A percentile compares a stretch with the other conserved stretches of the same genome.
These are phyloP conservation scores for Metschnikowia rubicola DNA, from an alignment of 805 yeast species.

Conservation along the genomic window DNA sequence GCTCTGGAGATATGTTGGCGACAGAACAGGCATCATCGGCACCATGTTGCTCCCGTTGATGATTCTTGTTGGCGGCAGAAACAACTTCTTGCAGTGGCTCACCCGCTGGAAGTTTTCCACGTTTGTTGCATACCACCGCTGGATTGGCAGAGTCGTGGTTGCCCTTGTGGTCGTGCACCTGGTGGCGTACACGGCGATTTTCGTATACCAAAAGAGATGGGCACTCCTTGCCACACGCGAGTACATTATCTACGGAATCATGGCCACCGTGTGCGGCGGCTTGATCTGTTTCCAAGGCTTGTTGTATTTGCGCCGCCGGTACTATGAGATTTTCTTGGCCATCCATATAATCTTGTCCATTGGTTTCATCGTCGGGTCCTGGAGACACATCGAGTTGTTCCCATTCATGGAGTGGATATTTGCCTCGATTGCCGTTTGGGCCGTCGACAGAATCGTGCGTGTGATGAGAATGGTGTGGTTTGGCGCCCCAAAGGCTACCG, in stretches of 20 bases:
- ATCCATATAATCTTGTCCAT: conserved; percentile 14
- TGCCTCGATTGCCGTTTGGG: conserved; percentile 26
- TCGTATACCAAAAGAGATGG: neutral
- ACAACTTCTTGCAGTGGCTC: conserved; percentile 16
- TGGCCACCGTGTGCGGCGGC: conserved; percentile 8
- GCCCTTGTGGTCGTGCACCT: conserved; percentile 11
- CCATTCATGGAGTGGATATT: conserved; percentile 7
- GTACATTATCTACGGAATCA: conserved; percentile 11
- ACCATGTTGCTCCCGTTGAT: conserved; percentile 15
- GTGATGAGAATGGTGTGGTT: conserved; percentile 27
- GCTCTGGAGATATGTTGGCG: conserved; percentile 7
- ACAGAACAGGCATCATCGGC: conserved; percentile 13
- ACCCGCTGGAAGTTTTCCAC: conserved; percentile 16
- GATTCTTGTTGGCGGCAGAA: conserved; percentile 15
- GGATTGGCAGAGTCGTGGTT: conserved; percentile 15
- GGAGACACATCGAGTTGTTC: conserved; percentile 9
- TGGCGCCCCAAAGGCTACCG: conserved; percentile 32
- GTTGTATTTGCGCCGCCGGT: conserved; percentile 8
- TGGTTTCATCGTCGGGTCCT: conserved; percentile 11
- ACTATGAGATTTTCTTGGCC: conserved; percentile 13
- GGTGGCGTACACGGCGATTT: conserved; percentile 5
- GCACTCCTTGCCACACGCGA: neutral
- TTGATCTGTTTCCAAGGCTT: conserved; percentile 14
- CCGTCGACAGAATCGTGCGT: conserved; percentile 30
- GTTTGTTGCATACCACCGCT: conserved; percentile 12